Evolutionary conservation across 352 stramenopile species (phyloP), one percentile per base, ranked within the genome.

Genomic region (Ophiocytium majus): DNA sequence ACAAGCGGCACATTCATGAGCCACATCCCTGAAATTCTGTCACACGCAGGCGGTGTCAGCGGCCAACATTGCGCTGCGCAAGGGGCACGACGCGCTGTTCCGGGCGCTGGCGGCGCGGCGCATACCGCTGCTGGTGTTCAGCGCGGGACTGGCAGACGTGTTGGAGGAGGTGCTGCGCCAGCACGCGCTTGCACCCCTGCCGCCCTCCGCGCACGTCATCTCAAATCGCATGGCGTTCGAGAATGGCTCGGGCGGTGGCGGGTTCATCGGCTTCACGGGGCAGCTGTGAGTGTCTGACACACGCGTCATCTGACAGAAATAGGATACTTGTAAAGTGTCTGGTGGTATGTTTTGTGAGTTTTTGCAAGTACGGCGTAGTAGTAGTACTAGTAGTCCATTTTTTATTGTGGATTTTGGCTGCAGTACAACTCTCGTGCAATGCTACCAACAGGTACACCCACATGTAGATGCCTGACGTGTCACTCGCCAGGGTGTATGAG

Each of bases 181-280:
- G 75, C 84, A 82, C 32, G 57, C 84, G 10, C 31, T 57, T 36
- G 81, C 80, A 23, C 84, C 84, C 9, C n/a, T 88, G 66, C 84
- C 84, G 33, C 64, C 76, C 80, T 75, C 23, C n/a, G 50, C 63
- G 33, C 80, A 83, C 84, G 66, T 88, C 23, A 82, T 88, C 14
- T 88, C 84, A 50, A 88, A 88, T 57, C 81, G 80, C 50, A 88
- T 88, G 84, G 64, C 33, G n/a, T 88, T 88, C 75, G 71, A 85
- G n/a, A 32, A 83, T 31, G 79, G 76, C 23, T 35, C 37, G 14
- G 79, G 49, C 64, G 79, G 10, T 14, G 79, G 49, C 64, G 79
- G 10, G 34, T 63, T 76, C 37, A 75, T 33, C 9, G 37, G 79
- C 1, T 78, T 82, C 49, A 84, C 50, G 23, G 33, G n/a, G 49